phyloP scores from a whole-genome alignment of 805 yeast species.

The Cephaloascus albidus region DNA sequence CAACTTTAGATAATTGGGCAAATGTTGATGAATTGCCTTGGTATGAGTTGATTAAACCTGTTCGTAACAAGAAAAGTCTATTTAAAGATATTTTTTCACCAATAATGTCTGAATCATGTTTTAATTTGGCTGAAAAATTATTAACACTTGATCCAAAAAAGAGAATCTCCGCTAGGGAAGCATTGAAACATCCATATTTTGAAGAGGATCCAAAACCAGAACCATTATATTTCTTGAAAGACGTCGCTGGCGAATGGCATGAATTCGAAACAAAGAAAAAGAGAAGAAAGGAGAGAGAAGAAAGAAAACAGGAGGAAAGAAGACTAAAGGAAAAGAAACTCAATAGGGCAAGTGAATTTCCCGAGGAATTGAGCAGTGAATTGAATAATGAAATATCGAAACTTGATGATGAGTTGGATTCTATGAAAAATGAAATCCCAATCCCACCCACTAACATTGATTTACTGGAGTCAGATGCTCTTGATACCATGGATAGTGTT shows the following conservation, averaged over 20 bases:
- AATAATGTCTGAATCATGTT: constrained; percentile 41
- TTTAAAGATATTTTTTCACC: constrained; percentile 21
- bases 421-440: background rate
- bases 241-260: constrained; percentile 86
- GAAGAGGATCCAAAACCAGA: constrained; percentile 56
- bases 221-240: constrained; percentile 43
- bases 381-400: background rate
- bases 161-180: constrained; percentile 61
- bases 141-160: constrained; percentile 59
- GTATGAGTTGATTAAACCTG: constrained; percentile 78
- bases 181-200: constrained; percentile 67
- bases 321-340: constrained; percentile 3
- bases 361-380: no score
- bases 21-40: constrained; percentile 75
- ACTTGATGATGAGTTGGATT: background rate
- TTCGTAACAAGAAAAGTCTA: constrained; percentile 18
- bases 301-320: constrained; percentile 1
- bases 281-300: constrained; percentile 32
- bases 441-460: background rate
- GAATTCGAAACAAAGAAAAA: constrained; percentile 90
- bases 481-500: background rate
- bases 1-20: constrained; percentile 68
- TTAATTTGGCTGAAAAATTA: constrained; percentile 56
- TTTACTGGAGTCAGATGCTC: background rate
- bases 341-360: background rate